A percentile compares a stretch with the other conserved stretches of the same genome.
phyloP scores from a whole-genome alignment of 2,329 filamentous ascomycete species.

The Cladosporium sp. region DNA sequence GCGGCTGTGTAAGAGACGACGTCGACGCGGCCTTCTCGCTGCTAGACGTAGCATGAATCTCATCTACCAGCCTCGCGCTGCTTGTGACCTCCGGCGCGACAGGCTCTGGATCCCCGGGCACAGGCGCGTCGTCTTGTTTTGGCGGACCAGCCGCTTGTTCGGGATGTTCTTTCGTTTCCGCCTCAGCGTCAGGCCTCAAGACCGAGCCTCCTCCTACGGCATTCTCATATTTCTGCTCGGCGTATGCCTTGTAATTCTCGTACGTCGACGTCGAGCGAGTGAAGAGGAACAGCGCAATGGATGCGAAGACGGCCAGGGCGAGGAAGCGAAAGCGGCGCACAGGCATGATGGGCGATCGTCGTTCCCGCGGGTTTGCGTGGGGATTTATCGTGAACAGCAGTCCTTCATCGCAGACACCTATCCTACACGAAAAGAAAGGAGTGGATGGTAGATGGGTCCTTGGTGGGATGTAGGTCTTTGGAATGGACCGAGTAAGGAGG shows the following conservation, averaged over 20 bases:
- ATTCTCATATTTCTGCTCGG: slow-evolving; percentile 12
- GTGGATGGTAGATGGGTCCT: not conserved
- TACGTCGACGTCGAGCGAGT: slow-evolving; percentile 15
- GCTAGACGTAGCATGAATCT: not conserved
- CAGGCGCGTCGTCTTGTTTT: not conserved
- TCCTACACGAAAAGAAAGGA: not conserved
- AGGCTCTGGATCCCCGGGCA: not conserved
- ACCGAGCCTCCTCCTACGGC: slow-evolving; percentile 11
- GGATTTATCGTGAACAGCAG: not conserved
- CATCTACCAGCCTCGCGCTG: not conserved
- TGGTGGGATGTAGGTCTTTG: not conserved
- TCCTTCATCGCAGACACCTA: slow-evolving; percentile 3
- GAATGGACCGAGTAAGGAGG: slow-evolving; percentile 11
- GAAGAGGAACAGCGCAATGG: slow-evolving; percentile 25
- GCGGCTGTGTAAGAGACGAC: slow-evolving; percentile 2
- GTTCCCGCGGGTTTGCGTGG: not conserved
- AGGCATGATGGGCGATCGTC: slow-evolving; percentile 18
- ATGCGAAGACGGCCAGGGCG: slow-evolving; percentile 22
- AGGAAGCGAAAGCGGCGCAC: slow-evolving; percentile 24
- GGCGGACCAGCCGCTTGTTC: slow-evolving; percentile 11
- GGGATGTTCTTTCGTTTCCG: not conserved
- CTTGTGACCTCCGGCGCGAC: not conserved
- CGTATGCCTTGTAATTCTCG: slow-evolving; percentile 11
- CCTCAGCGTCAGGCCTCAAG: slow-evolving; percentile 1
- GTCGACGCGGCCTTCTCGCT: not conserved